Evolutionary conservation across 1,139 yeast genomes (phyloP).

Genomic region (Debaryomycetaceae sp.): DNA sequence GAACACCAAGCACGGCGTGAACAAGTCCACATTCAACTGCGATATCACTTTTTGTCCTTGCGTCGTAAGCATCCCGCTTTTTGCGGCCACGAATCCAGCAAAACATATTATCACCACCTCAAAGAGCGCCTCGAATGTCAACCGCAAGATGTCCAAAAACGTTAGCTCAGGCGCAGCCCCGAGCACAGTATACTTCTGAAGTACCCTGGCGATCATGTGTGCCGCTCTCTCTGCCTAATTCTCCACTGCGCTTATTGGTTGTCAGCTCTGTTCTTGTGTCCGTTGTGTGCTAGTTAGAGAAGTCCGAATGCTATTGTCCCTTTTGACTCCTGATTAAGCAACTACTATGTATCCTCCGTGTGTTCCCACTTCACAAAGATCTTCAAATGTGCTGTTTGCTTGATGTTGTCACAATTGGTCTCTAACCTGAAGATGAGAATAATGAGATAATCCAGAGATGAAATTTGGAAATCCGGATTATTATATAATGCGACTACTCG

Average conservation of each 20-base stretch:
- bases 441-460: too few species aligned
- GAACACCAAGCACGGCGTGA: slow-evolving; percentile 83
- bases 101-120: slow-evolving; percentile 73
- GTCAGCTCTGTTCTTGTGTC: too few species aligned
- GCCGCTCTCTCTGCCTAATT: not conserved
- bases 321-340: too few species aligned
- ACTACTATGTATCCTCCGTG: too few species aligned
- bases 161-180: slow-evolving; percentile 28
- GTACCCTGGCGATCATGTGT: not conserved
- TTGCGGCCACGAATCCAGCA: slow-evolving; percentile 70
- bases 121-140: slow-evolving; percentile 75
- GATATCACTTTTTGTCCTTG: slow-evolving; percentile 66
- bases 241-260: not conserved
- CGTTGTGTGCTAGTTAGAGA: too few species aligned
- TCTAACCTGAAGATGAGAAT: too few species aligned
- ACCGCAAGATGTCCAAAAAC: slow-evolving; percentile 52
- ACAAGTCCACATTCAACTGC: slow-evolving; percentile 68
- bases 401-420: too few species aligned
- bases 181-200: not conserved
- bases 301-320: too few species aligned
- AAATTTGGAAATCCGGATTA: too few species aligned
- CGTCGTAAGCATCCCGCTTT: slow-evolving; percentile 53
- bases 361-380: too few species aligned
- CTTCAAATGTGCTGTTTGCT: too few species aligned
- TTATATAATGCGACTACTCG: too few species aligned